phyloP scores from a whole-genome alignment of 306 rosid genomes.

The Acacia acuminata region DNA sequence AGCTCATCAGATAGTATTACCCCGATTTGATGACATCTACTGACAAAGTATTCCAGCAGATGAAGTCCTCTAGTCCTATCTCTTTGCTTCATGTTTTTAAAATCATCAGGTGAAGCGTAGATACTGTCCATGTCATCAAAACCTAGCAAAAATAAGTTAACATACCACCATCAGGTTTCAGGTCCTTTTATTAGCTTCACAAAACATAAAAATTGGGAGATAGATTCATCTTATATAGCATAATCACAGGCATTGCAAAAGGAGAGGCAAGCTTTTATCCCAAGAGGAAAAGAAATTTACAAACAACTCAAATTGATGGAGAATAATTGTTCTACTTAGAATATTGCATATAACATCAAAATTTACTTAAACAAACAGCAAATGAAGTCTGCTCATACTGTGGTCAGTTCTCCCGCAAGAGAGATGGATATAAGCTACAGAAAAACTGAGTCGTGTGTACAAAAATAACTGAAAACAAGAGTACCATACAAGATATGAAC shows the following conservation, averaged over 20 bases:
- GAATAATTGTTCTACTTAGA: background rate
- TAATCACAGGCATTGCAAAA: background rate
- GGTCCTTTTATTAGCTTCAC: conserved; percentile 14
- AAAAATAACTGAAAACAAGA: background rate
- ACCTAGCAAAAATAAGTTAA: conserved; percentile 50
- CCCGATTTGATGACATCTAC: conserved; percentile 85
- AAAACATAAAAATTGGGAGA: background rate
- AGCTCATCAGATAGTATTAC: conserved; percentile 44
- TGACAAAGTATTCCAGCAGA: conserved; percentile 82
- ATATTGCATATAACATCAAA: background rate
- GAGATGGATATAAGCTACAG: background rate
- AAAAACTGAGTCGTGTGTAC: background rate
- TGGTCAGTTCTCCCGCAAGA: background rate
- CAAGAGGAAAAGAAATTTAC: background rate
- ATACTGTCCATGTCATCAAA: conserved; percentile 81
- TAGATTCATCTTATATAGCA: background rate
- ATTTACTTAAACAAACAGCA: background rate
- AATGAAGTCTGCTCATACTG: background rate
- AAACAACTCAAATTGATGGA: background rate
- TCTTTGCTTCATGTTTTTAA: conserved; percentile 51
- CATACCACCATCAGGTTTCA: conserved; percentile 8
- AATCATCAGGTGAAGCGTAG: conserved; percentile 87
- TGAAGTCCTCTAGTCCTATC: conserved; percentile 65
- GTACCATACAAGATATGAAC: background rate
- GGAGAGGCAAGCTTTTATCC: background rate